Evolutionary conservation across 2,329 filamentous ascomycete genomes (phyloP), one percentile per base, ranked within the genome.

Genomic region (Epichloe amarillans): DNA sequence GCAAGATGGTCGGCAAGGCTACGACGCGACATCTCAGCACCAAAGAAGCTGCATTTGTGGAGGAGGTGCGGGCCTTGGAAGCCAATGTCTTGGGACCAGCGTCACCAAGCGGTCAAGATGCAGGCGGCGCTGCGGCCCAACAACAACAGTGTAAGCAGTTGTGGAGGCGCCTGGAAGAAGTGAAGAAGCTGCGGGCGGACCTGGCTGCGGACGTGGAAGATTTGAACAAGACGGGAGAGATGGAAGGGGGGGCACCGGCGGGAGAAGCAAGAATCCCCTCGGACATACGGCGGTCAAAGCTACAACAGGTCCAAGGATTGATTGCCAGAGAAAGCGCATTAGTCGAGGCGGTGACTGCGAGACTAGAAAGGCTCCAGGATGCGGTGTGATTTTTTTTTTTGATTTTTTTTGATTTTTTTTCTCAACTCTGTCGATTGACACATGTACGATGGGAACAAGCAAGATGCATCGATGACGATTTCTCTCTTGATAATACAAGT

Each of bases 301-400:
- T 86, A 56, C 72, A 72, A 51, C 76, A 84, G 61, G 79, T 87
- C 21, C 79, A 79, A 65, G 67, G 68, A 30, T 64, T 86, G 53
- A 66, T 88, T 56, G 80, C 83, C 52, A 70, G 83, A 30, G 83
- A 88, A 66, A 77, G 77, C 45, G 81, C 81, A 5, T 64, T 87
- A 58, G 79, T 87, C 6, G 82, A 86, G 57, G 83, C 79, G 21
- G 76, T 85, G 21, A 80, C 75, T 56, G 72, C 72, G 51, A 72
- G 83, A 51, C 65, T 88, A 55, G 78, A 83, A 62, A 75, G 72
- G 54, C 66, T 87, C 50, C 68, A 71, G 54, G 55, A 64, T n/a
- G 55, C 54, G 38, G 50, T 62, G 58, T 67, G 60, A 55, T 50
- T 56, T 55, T 17, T 11, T 26, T 23, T 21, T 6, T n/a, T n/a